Evolutionary conservation across 2,329 filamentous ascomycete genomes (phyloP).

Genomic region (Phaeosphaeria sp.): DNA sequence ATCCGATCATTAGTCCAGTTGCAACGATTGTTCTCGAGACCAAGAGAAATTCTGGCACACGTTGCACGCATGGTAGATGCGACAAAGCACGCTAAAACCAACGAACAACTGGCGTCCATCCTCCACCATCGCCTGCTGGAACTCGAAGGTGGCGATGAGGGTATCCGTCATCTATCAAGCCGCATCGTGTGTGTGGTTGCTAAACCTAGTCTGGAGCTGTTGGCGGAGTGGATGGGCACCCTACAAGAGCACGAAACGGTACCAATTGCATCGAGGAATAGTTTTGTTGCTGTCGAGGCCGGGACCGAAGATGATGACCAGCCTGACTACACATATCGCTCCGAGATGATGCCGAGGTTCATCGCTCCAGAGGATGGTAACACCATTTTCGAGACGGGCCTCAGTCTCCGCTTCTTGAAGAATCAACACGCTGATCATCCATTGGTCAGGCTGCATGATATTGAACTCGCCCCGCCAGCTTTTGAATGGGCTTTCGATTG

Average conservation of each 20-base stretch:
- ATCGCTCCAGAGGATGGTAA: constrained; percentile 72
- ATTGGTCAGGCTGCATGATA: constrained; percentile 61
- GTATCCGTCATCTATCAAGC: constrained; percentile 68
- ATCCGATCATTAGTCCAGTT: constrained; percentile 51
- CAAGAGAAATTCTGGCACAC: constrained; percentile 61
- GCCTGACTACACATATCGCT: constrained; percentile 68
- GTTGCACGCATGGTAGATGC: constrained; percentile 58
- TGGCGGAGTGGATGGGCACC: constrained; percentile 78
- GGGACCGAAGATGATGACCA: constrained; percentile 25
- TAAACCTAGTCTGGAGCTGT: constrained; percentile 69
- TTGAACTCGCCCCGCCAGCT: constrained; percentile 60
- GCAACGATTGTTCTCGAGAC: constrained; percentile 50
- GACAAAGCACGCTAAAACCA: constrained; percentile 52
- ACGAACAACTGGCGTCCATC: constrained; percentile 48
- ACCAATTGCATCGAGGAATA: constrained; percentile 34
- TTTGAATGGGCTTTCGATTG: constrained; percentile 76
- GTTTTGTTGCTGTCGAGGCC: constrained; percentile 40
- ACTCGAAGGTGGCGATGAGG: constrained; percentile 67
- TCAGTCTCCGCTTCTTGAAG: constrained; percentile 75
- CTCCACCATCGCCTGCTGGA: constrained; percentile 49
- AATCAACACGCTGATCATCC: constrained; percentile 74
- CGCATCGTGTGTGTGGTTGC: constrained; percentile 70
- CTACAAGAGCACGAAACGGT: constrained; percentile 46
- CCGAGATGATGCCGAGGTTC: constrained; percentile 72
- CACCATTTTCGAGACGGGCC: constrained; percentile 79